Base-by-base conservation (phyloP, 1,139 yeast genomes). In the Hemisphaericaspora subhashii region DNA sequence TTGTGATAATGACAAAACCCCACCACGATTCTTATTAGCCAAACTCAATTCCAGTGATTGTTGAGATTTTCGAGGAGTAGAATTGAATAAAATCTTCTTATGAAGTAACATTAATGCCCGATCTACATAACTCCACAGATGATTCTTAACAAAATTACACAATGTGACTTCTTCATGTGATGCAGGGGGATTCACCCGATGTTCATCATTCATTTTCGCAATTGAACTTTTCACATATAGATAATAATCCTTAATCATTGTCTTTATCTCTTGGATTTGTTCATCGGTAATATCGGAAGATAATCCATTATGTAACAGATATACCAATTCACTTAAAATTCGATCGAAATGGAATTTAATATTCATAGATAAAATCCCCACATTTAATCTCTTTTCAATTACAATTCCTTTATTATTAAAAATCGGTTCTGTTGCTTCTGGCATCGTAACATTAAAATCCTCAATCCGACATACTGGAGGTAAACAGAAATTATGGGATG, bases 401-500 rank as follows among this genome's bases (percentile, higher is more conserved):
- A 58, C 30, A 16, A 46, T 48, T n/a, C 62, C 63, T 13, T 54
- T 58, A n/a, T 17, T 22, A 35, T 57, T 53, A 37, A 54, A 55
- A 4, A 61, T 44, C 0, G 69, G 69, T 37, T 71, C 75, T 31
- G 68, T 70, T 44, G 74, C 81, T 18, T 67, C 70, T 0, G 83
- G 81, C 54, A 78, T 56, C 15, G 71, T 58, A 0, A 82, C 82
- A 48, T 80, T 81, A 54, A 77, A 78, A 48, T 79, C 83, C 33
- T 72, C 76, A 39, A 66, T 59, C 45, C 67, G 66, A 42, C 82
- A 76, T 23, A 77, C 68, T 1, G 86, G 86, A 0, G 81, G 74
- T 26, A 79, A 57, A 52, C 81, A 74, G 38, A 77, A 73, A 46
- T 79, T 79, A 45, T 78, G 74, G 20, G 83, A 73, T 3, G 81